Evolutionary conservation across 495 filamentous ascomycete species (phyloP), one percentile per base, ranked within the genome.

Genomic region (Aspergillus egyptiacus): DNA sequence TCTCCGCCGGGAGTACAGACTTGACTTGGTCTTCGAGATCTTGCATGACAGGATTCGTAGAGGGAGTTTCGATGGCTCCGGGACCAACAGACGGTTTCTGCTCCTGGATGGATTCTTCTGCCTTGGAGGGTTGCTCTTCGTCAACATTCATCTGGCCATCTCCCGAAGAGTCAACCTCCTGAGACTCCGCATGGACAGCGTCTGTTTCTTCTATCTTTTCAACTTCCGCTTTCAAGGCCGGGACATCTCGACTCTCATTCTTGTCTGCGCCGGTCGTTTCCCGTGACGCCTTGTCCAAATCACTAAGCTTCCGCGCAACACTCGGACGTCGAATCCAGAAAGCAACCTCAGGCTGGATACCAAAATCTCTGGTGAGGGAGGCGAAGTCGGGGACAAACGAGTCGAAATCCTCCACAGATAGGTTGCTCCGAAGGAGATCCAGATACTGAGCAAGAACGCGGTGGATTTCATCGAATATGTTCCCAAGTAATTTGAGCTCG

Each of bases 381-480:
- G 79, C 65, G 35, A 95, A 74, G 36, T 78, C 79, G 1, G 94
- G 94, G n/a, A 97, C 80, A 31, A 83, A 77, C 6, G 73, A 71
- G 60, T 94, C 85, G 55, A 96, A 97, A 28, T 93, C 82, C 24
- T 84, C 81, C 3, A 80, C 69, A 0, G 84, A 72, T 10, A 97
- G 62, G 58, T 87, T 90, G 59, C 79, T 87, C 48, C 85, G 82
- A 37, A 99, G 75, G 13, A 97, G 70, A 57, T 97, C 93, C 11
- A 97, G 73, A 58, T 93, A 97, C 56, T 96, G 91, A 14, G 78
- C 76, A 8, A 97, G 77, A 31, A 91, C 79, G 20, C 81, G 77
- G 53, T 95, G 87, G 22, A 95, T 85, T 62, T 94, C 88, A 58
- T 99, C 94, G 40, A 94, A 82, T 40, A 95, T 79, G 47, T 86